These are phyloP conservation scores for Mytilinidion resinicola DNA, from an alignment of 495 filamentous ascomycete genomes.

Conservation along the genomic window DNA sequence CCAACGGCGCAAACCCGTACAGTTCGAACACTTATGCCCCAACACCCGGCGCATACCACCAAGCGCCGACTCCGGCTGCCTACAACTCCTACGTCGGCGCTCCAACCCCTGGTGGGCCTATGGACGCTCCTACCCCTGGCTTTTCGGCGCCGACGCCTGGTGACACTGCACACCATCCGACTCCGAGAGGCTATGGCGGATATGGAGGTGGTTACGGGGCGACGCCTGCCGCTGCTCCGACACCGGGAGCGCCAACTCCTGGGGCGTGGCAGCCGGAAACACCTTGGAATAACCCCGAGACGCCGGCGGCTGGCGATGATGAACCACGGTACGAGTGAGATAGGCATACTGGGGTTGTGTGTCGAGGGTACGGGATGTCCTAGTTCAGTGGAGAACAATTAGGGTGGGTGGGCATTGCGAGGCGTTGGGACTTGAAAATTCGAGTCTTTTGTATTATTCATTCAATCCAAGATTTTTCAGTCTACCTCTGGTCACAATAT, in stretches of 20 bases:
- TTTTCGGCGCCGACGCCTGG: slow-evolving; percentile 52
- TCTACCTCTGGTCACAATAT: too few relatives aligned
- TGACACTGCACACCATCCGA: slow-evolving; percentile 54
- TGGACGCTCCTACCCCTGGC: slow-evolving; percentile 27
- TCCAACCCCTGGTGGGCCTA: slow-evolving; percentile 34
- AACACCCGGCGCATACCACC: slow-evolving; percentile 66
- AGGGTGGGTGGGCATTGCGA: too few relatives aligned
- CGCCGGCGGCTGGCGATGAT: slow-evolving; percentile 65
- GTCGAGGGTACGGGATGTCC: too few relatives aligned
- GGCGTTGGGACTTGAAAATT: too few relatives aligned
- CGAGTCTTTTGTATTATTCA: too few relatives aligned
- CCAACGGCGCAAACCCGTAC: slow-evolving; percentile 5
- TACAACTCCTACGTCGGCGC: slow-evolving; percentile 28
- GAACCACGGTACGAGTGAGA: slow-evolving; percentile 47
- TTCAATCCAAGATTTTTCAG: too few relatives aligned
- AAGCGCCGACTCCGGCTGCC: slow-evolving; percentile 38
- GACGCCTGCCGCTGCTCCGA: slow-evolving; percentile 61
- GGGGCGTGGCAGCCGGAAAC: slow-evolving; percentile 41
- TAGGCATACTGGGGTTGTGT: too few relatives aligned
- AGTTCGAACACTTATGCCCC: slow-evolving; percentile 46
- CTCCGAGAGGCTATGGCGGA: slow-evolving; percentile 39
- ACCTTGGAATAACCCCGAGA: slow-evolving; percentile 61
- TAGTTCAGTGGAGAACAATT: too few relatives aligned
- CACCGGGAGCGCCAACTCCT: slow-evolving; percentile 71
- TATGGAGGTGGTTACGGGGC: slow-evolving; percentile 36